phyloP scores from a whole-genome alignment of 2,329 filamentous ascomycete species.

The Epichloe aotearoae region DNA sequence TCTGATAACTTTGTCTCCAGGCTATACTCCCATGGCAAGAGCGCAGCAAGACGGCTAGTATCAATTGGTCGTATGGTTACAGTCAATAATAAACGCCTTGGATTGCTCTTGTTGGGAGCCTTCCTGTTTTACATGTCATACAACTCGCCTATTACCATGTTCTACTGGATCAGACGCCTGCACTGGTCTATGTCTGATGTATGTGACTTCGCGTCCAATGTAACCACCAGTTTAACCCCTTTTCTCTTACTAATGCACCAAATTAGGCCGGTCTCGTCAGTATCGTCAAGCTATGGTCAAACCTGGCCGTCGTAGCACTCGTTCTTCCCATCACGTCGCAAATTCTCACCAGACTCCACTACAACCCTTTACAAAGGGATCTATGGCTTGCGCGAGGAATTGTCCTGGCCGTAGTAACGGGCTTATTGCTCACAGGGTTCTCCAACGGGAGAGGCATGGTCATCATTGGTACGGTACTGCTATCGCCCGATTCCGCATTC shows the following conservation, averaged over 20 bases:
- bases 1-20: neutral
- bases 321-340: neutral
- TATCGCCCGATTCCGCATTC: neutral
- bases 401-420: neutral
- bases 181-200: neutral
- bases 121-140: constrained; percentile 1
- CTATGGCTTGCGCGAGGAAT: constrained; percentile 3
- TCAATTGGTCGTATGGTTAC: neutral
- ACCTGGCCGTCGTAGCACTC: neutral
- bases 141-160: neutral
- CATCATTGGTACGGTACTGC: constrained; percentile 2
- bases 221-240: neutral
- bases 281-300: neutral
- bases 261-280: neutral
- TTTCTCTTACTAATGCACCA: neutral
- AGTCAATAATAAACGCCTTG: constrained; percentile 1
- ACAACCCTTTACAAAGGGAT: neutral
- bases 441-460: constrained; percentile 1
- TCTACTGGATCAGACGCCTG: neutral
- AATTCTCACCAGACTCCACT: neutral
- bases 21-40: neutral
- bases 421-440: neutral
- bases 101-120: neutral
- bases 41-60: neutral
- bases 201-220: neutral